Conservation (phyloP, 1,284 basidiomycete species). For the Lentinula novae-zelandiae region DNA sequence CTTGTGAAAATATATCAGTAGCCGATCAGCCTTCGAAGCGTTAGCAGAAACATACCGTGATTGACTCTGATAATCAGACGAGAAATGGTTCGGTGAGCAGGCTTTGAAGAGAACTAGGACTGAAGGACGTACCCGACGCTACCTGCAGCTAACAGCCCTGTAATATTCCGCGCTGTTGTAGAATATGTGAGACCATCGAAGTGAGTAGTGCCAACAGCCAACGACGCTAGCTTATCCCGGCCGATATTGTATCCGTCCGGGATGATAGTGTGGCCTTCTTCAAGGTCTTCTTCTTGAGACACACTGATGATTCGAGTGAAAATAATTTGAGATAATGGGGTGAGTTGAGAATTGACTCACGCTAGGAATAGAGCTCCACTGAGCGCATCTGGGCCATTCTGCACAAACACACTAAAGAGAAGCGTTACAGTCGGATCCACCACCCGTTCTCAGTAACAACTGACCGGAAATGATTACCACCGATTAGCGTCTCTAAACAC, state of each 20-base stretch:
- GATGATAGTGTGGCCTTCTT: slow-evolving; percentile 37
- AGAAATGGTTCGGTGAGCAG: neutral
- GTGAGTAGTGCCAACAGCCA: slow-evolving; percentile 4
- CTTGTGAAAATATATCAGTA: neutral
- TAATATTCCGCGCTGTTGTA: slow-evolving; percentile 5
- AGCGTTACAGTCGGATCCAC: neutral
- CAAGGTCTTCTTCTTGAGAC: slow-evolving; percentile 39
- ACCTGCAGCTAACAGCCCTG: slow-evolving; percentile 9
- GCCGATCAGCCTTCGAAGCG: neutral
- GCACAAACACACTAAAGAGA: slow-evolving; percentile 34
- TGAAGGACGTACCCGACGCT: slow-evolving; percentile 4
- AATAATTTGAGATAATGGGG: neutral
- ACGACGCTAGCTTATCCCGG: slow-evolving; percentile 18
- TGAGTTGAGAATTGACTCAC: slow-evolving; percentile 26
- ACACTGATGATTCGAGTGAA: slow-evolving; percentile 27
- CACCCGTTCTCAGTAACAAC: neutral
- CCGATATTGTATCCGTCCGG: slow-evolving; percentile 47
- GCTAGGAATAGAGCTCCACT: slow-evolving; percentile 41
- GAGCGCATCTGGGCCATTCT: slow-evolving; percentile 34
- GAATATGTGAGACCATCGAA: slow-evolving; percentile 8
- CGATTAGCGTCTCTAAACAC: slow-evolving; percentile 41
- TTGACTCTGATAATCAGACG: neutral
- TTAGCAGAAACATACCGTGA: neutral
- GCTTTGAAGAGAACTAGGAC: neutral
- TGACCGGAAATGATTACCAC: slow-evolving; percentile 51